These are phyloP conservation scores for Mytilinidion resinicola DNA, from an alignment of 495 filamentous ascomycete genomes.

Conservation along the genomic window DNA sequence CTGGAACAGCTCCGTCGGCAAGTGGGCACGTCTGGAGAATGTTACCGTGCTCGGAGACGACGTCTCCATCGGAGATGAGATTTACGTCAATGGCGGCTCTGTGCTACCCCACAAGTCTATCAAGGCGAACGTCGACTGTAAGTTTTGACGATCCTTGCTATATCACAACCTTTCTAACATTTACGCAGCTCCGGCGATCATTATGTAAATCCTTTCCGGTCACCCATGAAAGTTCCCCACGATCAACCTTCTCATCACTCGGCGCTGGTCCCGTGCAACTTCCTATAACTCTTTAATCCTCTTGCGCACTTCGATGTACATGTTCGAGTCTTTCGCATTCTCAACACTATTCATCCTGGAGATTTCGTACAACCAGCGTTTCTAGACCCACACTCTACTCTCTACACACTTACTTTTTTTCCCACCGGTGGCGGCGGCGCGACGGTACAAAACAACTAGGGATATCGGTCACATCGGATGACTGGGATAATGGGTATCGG, in stretches of 20 bases:
- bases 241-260: background rate
- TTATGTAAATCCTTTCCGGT: constrained; percentile 20
- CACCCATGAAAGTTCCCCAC: background rate
- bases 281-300: constrained; percentile 23
- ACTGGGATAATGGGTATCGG: too few relatives aligned
- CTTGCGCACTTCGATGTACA: constrained; percentile 23
- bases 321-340: background rate
- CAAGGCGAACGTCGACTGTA: constrained; percentile 93
- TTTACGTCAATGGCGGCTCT: constrained; percentile 97
- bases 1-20: constrained; percentile 95
- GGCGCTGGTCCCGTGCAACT: background rate
- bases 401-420: background rate
- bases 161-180: background rate
- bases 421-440: background rate
- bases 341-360: background rate
- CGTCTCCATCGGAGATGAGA: constrained; percentile 97
- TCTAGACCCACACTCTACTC: background rate
- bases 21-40: constrained; percentile 96
- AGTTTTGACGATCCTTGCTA: constrained; percentile 5
- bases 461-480: too few relatives aligned
- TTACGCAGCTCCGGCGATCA: constrained; percentile 20
- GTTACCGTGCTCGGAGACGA: constrained; percentile 96
- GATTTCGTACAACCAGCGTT: background rate
- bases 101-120: constrained; percentile 98
- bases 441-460: too few relatives aligned